phyloP scores from a whole-genome alignment of 306 rosid genomes.

The Trifolium dubium region DNA sequence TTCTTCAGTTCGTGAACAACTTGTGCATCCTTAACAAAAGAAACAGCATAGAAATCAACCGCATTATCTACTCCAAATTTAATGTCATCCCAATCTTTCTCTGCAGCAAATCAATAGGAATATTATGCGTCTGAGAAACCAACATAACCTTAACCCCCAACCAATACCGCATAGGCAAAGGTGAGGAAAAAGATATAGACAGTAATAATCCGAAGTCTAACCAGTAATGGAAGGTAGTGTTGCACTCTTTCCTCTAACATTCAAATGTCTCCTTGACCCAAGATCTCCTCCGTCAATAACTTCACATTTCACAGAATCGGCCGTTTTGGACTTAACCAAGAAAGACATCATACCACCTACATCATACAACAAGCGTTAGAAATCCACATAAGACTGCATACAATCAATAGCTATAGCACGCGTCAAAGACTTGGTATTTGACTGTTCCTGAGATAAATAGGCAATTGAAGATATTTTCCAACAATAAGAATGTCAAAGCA shows the following conservation, averaged over 20 bases:
- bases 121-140: conserved; percentile 24
- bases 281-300: conserved; percentile 99
- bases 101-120: conserved; percentile 60
- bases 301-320: conserved; percentile 89
- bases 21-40: conserved; percentile 96
- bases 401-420: not conserved
- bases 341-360: conserved; percentile 99
- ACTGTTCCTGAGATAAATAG: conserved; percentile 19
- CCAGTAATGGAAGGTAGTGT: conserved; percentile 98
- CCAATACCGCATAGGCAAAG: not conserved
- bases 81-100: conserved; percentile 99
- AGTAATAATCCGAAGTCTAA: conserved; percentile 43
- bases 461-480: conserved; percentile 11
- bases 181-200: not conserved
- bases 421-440: not conserved
- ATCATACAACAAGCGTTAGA: conserved; percentile 44
- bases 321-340: conserved; percentile 76
- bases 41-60: conserved; percentile 97
- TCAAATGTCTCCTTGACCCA: conserved; percentile 88
- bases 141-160: not conserved
- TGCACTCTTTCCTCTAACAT: conserved; percentile 98
- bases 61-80: conserved; percentile 96
- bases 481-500: conserved; percentile 1
- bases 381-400: conserved; percentile 22
- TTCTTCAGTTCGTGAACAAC: conserved; percentile 93